A percentile compares a stretch with the other conserved stretches of the same genome.
phyloP scores from a whole-genome alignment of 495 filamentous ascomycete genomes.

The Pyrenula massariospora region DNA sequence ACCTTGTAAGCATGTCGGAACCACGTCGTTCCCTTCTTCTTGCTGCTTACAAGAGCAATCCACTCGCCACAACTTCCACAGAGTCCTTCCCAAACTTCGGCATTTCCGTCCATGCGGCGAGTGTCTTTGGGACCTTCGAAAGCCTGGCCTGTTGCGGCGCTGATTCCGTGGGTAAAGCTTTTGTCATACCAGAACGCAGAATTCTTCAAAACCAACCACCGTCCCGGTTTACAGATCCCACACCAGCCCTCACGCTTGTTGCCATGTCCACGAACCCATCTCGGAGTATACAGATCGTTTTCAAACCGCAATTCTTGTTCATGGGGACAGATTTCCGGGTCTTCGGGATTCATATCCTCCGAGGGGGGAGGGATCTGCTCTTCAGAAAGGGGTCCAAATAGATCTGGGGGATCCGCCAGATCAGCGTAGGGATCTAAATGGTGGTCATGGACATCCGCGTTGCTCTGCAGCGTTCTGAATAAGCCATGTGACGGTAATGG shows the following conservation, averaged over 20 bases:
- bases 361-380: slow-evolving; percentile 56
- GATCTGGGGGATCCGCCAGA: slow-evolving; percentile 56
- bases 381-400: slow-evolving; percentile 58
- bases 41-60: slow-evolving; percentile 68
- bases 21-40: slow-evolving; percentile 81
- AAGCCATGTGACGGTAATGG: slow-evolving; percentile 51
- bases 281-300: slow-evolving; percentile 66
- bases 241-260: slow-evolving; percentile 81
- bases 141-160: slow-evolving; percentile 59
- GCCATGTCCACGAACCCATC: slow-evolving; percentile 67
- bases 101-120: slow-evolving; percentile 63
- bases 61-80: slow-evolving; percentile 69
- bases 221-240: slow-evolving; percentile 69
- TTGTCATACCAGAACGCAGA: slow-evolving; percentile 84
- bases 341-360: slow-evolving; percentile 63
- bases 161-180: slow-evolving; percentile 70
- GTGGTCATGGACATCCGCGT: slow-evolving; percentile 41
- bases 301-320: slow-evolving; percentile 70
- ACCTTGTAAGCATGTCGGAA: slow-evolving; percentile 80
- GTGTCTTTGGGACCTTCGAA: slow-evolving; percentile 64
- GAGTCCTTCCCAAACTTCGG: slow-evolving; percentile 70
- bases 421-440: slow-evolving; percentile 45
- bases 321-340: slow-evolving; percentile 56
- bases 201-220: slow-evolving; percentile 75
- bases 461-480: slow-evolving; percentile 58